Percentiles rank a stretch among this genome's conserved stretches.
These are phyloP conservation scores for Oryza brachyantha DNA, from an alignment of 176 grass and related monocot species.

Conservation along the genomic window DNA sequence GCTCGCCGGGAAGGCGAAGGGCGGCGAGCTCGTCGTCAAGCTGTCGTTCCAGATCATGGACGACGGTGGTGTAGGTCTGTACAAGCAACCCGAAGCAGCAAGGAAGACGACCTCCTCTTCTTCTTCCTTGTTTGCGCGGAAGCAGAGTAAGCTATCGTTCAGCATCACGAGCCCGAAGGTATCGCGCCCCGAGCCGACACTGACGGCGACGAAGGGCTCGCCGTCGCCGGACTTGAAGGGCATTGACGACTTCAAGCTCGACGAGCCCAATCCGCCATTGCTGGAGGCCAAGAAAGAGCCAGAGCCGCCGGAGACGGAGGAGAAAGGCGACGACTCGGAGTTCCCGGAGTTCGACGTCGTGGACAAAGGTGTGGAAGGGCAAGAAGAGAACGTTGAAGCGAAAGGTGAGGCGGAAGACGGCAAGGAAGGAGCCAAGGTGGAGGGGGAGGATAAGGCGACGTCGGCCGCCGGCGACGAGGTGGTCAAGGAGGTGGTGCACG, in stretches of 20 bases:
- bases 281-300: slow-evolving; percentile 19
- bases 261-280: slow-evolving; percentile 41
- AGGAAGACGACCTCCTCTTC: slow-evolving; percentile 20
- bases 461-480: slow-evolving; percentile 56
- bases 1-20: slow-evolving; percentile 82
- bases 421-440: slow-evolving; percentile 6
- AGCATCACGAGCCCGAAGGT: slow-evolving; percentile 79
- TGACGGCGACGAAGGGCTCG: slow-evolving; percentile 39
- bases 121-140: slow-evolving; percentile 53
- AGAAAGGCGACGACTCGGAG: slow-evolving; percentile 57
- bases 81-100: slow-evolving; percentile 32
- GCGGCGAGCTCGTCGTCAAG: slow-evolving; percentile 71
- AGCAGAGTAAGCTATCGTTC: slow-evolving; percentile 80
- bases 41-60: slow-evolving; percentile 97
- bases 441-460: slow-evolving; percentile 15
- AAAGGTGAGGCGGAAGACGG: background rate
- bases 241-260: slow-evolving; percentile 92
- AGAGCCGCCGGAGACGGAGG: slow-evolving; percentile 12
- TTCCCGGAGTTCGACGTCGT: slow-evolving; percentile 84
- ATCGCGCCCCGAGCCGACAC: slow-evolving; percentile 32
- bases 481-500: slow-evolving; percentile 84
- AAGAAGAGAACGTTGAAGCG: slow-evolving; percentile 42
- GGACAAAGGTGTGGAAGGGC: slow-evolving; percentile 78
- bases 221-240: slow-evolving; percentile 50
- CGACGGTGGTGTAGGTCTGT: slow-evolving; percentile 70